phyloP scores from a whole-genome alignment of 2,329 filamentous ascomycete genomes.

The Pseudogymnoascus sp. region DNA sequence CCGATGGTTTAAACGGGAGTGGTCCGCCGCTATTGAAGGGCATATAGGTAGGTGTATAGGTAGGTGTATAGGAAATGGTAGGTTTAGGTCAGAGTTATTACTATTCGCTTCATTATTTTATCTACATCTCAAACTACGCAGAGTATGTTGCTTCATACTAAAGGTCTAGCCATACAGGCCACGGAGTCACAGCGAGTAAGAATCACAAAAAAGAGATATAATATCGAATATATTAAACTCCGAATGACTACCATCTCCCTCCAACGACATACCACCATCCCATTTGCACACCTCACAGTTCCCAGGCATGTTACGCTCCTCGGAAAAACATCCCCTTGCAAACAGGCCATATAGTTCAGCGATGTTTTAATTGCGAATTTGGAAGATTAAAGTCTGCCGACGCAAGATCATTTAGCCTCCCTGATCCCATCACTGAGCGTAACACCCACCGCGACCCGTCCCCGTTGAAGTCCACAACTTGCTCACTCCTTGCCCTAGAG shows the following conservation, averaged over 20 bases:
- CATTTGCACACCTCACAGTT: slow-evolving; percentile 7
- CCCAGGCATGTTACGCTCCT: slow-evolving; percentile 3
- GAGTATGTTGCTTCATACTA: background rate
- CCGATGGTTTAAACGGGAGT: too few species aligned
- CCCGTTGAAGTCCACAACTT: background rate
- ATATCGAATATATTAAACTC: slow-evolving; percentile 9
- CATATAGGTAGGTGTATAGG: too few species aligned
- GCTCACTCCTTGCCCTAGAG: slow-evolving; percentile 9
- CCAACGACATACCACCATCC: slow-evolving; percentile 3
- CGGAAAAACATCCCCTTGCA: background rate
- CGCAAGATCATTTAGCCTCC: slow-evolving; percentile 9
- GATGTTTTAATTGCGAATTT: slow-evolving; percentile 9
- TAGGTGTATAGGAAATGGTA: too few species aligned
- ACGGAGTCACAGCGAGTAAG: background rate
- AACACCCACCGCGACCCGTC: slow-evolving; percentile 7
- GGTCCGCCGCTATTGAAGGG: too few species aligned
- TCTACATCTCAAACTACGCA: background rate
- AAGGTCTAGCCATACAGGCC: background rate
- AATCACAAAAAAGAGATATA: background rate
- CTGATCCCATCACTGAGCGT: slow-evolving; percentile 10
- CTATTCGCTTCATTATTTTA: background rate
- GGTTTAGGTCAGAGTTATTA: too few species aligned
- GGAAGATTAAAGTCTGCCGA: slow-evolving; percentile 6
- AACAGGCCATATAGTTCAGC: slow-evolving; percentile 3
- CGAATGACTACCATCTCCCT: background rate